These are phyloP conservation scores for Wickerhamomyces ciferrii DNA, from an alignment of 805 yeast genomes.

Conservation along the genomic window DNA sequence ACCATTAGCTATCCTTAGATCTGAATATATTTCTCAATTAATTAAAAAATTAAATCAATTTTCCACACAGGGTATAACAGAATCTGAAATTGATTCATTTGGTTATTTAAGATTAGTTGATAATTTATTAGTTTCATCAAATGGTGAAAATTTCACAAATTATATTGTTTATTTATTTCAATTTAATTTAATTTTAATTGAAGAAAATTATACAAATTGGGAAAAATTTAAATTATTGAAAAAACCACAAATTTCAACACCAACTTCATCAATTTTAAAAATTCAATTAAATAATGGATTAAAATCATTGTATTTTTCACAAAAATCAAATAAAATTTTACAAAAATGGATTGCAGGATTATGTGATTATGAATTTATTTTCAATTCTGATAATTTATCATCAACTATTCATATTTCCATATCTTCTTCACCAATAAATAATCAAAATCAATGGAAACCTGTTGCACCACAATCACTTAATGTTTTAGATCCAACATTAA, in stretches of 20 bases:
- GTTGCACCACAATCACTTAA: not conserved
- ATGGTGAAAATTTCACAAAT: conserved; percentile 19
- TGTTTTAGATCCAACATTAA: not conserved
- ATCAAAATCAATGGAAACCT: not conserved
- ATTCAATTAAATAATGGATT: conserved; percentile 14
- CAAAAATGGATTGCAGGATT: conserved; percentile 38
- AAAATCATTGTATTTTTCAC: conserved; percentile 18
- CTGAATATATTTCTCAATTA: conserved; percentile 12
- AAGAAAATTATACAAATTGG: conserved; percentile 4
- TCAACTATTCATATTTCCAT: conserved; percentile 23
- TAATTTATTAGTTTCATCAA: conserved; percentile 23
- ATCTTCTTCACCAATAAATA: conserved; percentile 6
- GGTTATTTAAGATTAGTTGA: conserved; percentile 33
- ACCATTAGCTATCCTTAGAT: conserved; percentile 13
- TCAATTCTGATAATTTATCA: conserved; percentile 24
- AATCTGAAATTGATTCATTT: conserved; percentile 24
- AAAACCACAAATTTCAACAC: conserved; percentile 12
- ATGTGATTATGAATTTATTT: conserved; percentile 26
- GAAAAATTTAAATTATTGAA: conserved; percentile 3
- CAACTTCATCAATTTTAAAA: conserved; percentile 16
- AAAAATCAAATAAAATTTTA: conserved; percentile 23
- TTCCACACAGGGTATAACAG: conserved; percentile 14
- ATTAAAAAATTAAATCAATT: conserved; percentile 6
- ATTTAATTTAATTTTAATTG: conserved; percentile 11
- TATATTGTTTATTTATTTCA: conserved; percentile 31